These are phyloP conservation scores for Microthyrium microscopicum DNA, from an alignment of 2,329 filamentous ascomycete species.

Conservation along the genomic window DNA sequence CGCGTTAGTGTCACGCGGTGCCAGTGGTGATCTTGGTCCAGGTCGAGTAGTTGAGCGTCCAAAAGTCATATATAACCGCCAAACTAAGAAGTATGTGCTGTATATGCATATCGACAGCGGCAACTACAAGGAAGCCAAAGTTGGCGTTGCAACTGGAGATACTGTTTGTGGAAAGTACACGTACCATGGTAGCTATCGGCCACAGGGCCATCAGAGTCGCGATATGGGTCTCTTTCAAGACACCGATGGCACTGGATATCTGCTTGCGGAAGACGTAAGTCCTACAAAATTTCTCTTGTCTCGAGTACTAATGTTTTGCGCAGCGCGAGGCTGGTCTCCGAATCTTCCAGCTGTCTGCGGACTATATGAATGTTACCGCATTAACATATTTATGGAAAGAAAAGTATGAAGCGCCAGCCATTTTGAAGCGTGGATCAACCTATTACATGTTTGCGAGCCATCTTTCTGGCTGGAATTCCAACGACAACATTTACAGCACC, in stretches of 20 bases:
- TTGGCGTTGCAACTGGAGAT: slow-evolving; percentile 44
- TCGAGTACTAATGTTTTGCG: background rate
- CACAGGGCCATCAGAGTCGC: slow-evolving; percentile 34
- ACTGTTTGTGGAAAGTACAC: slow-evolving; percentile 44
- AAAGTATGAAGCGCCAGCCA: slow-evolving; percentile 44
- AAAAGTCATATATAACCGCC: slow-evolving; percentile 51
- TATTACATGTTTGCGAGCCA: slow-evolving; percentile 12
- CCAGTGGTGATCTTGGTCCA: slow-evolving; percentile 41
- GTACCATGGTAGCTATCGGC: slow-evolving; percentile 30
- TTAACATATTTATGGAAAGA: slow-evolving; percentile 36
- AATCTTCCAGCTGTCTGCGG: slow-evolving; percentile 38
- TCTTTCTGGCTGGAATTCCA: slow-evolving; percentile 33
- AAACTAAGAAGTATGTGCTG: slow-evolving; percentile 48
- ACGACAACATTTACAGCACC: slow-evolving; percentile 48
- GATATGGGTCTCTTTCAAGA: slow-evolving; percentile 47
- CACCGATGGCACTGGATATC: slow-evolving; percentile 42
- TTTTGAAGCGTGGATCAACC: slow-evolving; percentile 41
- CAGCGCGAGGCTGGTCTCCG: slow-evolving; percentile 40
- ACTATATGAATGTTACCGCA: slow-evolving; percentile 37
- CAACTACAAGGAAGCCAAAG: slow-evolving; percentile 45
- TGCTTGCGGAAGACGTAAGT: slow-evolving; percentile 45
- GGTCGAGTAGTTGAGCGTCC: slow-evolving; percentile 48
- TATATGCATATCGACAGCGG: slow-evolving; percentile 51
- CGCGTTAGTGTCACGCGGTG: slow-evolving; percentile 37
- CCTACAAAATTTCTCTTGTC: background rate